phyloP scores from a whole-genome alignment of 768 basidiomycete genomes.

The Russula griseocarnosa region DNA sequence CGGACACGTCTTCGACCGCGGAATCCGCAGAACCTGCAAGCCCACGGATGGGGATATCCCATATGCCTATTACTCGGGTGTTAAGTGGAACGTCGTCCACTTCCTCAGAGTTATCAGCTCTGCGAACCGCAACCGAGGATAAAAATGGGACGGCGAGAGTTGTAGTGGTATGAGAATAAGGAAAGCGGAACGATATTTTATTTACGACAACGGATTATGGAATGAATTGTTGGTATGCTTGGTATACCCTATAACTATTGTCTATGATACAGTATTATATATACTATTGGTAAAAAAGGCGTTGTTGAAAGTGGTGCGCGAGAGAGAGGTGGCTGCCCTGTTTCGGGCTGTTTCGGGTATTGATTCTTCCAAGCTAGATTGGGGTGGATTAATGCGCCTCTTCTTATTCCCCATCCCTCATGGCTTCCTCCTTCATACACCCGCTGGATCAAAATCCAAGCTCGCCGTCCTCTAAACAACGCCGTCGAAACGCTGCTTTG shows the following conservation, averaged over 20 bases:
- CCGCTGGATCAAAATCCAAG: slow-evolving; percentile 15
- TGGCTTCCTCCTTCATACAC: slow-evolving; percentile 27
- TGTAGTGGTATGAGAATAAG: slow-evolving; percentile 10
- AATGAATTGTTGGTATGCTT: neutral
- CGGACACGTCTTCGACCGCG: slow-evolving; percentile 53
- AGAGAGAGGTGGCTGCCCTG: slow-evolving; percentile 7
- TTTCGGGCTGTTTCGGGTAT: slow-evolving; percentile 27
- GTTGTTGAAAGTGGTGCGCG: neutral
- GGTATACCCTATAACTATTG: neutral
- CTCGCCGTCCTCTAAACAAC: slow-evolving; percentile 30
- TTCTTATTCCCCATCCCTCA: slow-evolving; percentile 25
- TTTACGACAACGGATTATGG: neutral
- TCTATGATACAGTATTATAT: neutral
- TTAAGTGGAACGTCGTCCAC: slow-evolving; percentile 12
- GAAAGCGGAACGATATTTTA: neutral
- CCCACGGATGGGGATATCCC: slow-evolving; percentile 35
- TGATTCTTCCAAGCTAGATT: slow-evolving; percentile 23
- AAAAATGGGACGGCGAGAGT: slow-evolving; percentile 2
- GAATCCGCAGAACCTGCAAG: slow-evolving; percentile 53
- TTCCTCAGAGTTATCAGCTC: slow-evolving; percentile 13
- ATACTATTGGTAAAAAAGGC: neutral
- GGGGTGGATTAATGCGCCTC: slow-evolving; percentile 24
- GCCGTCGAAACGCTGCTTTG: slow-evolving; percentile 43
- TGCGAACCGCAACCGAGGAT: neutral
- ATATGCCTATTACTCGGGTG: slow-evolving; percentile 16